Base-by-base conservation (phyloP, 192 early-diverging fungal genomes). In the Pecoramyces ruminantium region DNA sequence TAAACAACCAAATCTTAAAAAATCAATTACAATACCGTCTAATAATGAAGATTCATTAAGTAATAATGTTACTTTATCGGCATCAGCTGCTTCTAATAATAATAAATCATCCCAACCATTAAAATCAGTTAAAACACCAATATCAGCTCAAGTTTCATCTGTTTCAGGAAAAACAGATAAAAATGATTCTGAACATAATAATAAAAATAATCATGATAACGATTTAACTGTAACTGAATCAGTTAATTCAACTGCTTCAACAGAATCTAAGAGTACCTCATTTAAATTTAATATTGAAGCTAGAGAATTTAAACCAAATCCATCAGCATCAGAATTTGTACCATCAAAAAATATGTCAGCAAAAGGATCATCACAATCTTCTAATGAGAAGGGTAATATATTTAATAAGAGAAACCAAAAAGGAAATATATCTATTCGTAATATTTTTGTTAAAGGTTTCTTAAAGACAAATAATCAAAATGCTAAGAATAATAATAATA, bases 251-350 rank as follows among this genome's bases (percentile, higher is more conserved):
- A 30, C 78, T 38, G 82, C 84, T 38, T 29, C 42, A 78, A 83
- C 58, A 30, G 86, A 38, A 82, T 86, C 79, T 3, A 85, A 39
- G 51, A 79, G 51, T 67, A 67, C 51, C 4, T 67, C 51, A 15
- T 92, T 92, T 80, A 93, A 93, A 77, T 88, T 94, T 77, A 94
- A 93, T 82, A 84, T 88, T 78, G 93, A 93, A 83, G 93, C 92
- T 6, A 89, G 89, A 0, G 90, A 89, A 29, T 94, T 93, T 85
- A 94, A 93, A 83, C 93, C 93, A 29, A 94, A 92, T 78, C 90
- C 88, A 30, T 81, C 88, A 25, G 93, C 93, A 1, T 80, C 90
- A 28, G 85, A 88, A 16, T 93, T 94, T 86, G 90, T 92, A 39
- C 93, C 93, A 30, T 92, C 90, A 82, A 79, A 87, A 78, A 82